Evolutionary conservation across 1,284 basidiomycete species (phyloP).

Genomic region (Schizophyllum commune): DNA sequence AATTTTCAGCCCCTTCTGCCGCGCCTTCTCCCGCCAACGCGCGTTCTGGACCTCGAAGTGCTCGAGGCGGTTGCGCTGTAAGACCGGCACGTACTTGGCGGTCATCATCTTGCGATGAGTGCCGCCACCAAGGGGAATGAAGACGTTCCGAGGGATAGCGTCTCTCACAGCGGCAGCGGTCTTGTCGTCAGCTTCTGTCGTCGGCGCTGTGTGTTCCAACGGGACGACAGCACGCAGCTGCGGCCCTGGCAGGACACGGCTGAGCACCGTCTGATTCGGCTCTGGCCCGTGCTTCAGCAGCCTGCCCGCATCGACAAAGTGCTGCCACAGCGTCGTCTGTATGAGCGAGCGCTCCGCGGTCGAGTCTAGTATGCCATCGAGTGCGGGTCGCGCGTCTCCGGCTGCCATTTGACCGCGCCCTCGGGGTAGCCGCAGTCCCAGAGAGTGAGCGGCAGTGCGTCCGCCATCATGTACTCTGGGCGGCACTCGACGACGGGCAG

Average conservation of each 20-base stretch:
- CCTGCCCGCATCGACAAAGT: conserved; percentile 51
- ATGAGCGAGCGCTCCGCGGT: conserved; percentile 39
- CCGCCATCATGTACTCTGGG: conserved; percentile 91
- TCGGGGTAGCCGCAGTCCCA: conserved; percentile 85
- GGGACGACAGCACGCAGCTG: conserved; percentile 1
- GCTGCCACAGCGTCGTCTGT: conserved; percentile 48
- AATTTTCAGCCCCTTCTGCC: background rate
- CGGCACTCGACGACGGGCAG: conserved; percentile 50
- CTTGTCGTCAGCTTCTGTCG: background rate
- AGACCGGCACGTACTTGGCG: conserved; percentile 58
- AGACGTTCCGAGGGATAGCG: conserved; percentile 8
- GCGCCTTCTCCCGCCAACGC: conserved; percentile 49
- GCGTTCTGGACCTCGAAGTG: conserved; percentile 69
- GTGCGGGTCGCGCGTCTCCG: conserved; percentile 27
- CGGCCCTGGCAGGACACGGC: background rate
- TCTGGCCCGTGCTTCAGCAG: conserved; percentile 35
- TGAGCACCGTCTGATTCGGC: conserved; percentile 3
- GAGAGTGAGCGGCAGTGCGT: conserved; percentile 84
- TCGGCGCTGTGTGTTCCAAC: background rate
- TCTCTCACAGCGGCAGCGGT: background rate
- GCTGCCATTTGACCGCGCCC: conserved; percentile 69
- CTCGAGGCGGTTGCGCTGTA: conserved; percentile 61
- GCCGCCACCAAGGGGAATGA: conserved; percentile 70
- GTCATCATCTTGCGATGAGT: conserved; percentile 38
- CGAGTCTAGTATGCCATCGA: background rate